These are phyloP conservation scores for Tylopilus vinaceipallidus DNA, from an alignment of 768 basidiomycete genomes.

Conservation along the genomic window DNA sequence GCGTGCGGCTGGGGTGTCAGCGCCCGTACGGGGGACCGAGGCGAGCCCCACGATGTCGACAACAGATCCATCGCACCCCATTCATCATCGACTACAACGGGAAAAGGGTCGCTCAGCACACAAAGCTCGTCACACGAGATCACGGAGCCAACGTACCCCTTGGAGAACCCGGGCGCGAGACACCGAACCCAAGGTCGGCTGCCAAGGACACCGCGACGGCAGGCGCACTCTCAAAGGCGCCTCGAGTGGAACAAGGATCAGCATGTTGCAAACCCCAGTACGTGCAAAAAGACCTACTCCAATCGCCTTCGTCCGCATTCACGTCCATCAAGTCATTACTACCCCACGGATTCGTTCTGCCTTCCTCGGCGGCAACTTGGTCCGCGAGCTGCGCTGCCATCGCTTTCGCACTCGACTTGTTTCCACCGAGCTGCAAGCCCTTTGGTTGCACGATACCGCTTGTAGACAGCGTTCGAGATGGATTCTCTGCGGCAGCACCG, in stretches of 20 bases:
- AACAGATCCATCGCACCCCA: constrained; percentile 22
- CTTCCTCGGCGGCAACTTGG: constrained; percentile 43
- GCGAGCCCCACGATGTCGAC: constrained; percentile 17
- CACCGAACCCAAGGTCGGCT: constrained; percentile 27
- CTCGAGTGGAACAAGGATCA: constrained; percentile 34
- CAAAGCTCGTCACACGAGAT: neutral
- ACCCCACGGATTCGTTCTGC: constrained; percentile 62
- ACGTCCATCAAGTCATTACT: constrained; percentile 87
- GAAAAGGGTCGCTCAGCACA: neutral
- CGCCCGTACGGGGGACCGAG: constrained; percentile 15
- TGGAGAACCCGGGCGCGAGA: constrained; percentile 11
- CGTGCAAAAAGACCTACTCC: constrained; percentile 65
- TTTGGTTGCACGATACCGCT: constrained; percentile 41
- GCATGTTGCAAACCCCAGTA: neutral
- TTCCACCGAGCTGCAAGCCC: constrained; percentile 69
- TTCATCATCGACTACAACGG: constrained; percentile 12
- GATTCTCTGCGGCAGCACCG: neutral
- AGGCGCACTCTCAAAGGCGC: constrained; percentile 70
- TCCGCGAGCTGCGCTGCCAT: constrained; percentile 59
- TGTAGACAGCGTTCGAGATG: constrained; percentile 4
- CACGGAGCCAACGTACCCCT: constrained; percentile 7
- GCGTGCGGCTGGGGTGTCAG: constrained; percentile 22
- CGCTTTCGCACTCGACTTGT: constrained; percentile 41
- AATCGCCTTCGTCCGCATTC: constrained; percentile 90
- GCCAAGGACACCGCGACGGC: constrained; percentile 25